Evolutionary conservation across 2,329 filamentous ascomycete species (phyloP), one percentile per base, ranked within the genome.

Genomic region (Clarireedia paspali): DNA sequence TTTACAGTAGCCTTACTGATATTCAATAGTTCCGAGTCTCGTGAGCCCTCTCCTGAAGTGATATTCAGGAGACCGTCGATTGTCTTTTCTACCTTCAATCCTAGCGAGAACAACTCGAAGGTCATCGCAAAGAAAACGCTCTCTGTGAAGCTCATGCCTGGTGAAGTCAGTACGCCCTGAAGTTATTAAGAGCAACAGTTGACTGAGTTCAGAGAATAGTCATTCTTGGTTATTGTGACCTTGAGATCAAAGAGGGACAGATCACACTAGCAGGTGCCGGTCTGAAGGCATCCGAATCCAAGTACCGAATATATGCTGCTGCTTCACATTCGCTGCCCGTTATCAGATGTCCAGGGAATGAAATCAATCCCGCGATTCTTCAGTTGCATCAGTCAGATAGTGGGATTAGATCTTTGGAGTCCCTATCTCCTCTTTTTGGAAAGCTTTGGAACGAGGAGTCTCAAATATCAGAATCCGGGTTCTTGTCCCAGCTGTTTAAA

Each of bases 241-340:
- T 92, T 30, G 74, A 74, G 12, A 77, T 92, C 0, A 64, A 74
- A 7, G 75, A 75, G 52, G 89, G 89, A 2, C 75, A 83, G 45
- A 73, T 87, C 24, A 83, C 80, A 1, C 69, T 92, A 26, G 78
- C 82, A 14, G 87, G 88, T 15, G 83, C 87, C 6, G 79, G 76
- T 6, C 67, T 92, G 3, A 72, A 73, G 10, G 67, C 77, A 1
- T 74, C 76, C 0, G 71, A 76, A 26, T 68, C 64, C 1, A 66
- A 73, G 5, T 73, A 79, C 60, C 83, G 80, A 74, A 75, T 89
- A 15, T 82, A 81, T 67, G 85, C 87, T 15, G 81, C 87, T 1
- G 78, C 80, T 44, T 88, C 84, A 39, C 82, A 89, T 65, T 83
- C 88, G 1, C 70, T 92, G 1, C 87, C 86, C 1, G 80, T 86